Base-by-base conservation (phyloP, 805 yeast species). In the Wickerhamomyces bisporus region DNA sequence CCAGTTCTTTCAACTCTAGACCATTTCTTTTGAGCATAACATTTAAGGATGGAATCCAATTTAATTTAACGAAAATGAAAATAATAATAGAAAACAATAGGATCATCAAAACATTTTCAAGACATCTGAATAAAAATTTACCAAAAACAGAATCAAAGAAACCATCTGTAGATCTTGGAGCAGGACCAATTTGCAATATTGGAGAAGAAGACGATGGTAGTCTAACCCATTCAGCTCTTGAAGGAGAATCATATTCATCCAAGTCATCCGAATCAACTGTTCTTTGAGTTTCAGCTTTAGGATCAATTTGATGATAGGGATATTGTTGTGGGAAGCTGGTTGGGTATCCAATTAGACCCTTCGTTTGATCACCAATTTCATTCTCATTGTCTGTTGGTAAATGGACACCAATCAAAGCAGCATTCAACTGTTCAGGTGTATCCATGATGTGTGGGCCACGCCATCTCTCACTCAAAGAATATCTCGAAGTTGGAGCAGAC, bases 401-500 rank as follows among this genome's bases (percentile, higher is more conserved):
- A 48, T 76, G 81, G 5, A 76, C 81, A 10, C 81, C 82, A 12
- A 64, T 53, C 5, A 76, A 60, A 0, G 76, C 67, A 2, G 66
- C 58, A 17, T 58, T 59, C 38, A 73, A 59, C 17, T 67, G 54
- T 15, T 61, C 65, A 8, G 64, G 64, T 34, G 64, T 60, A 23
- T 55, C 49, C 36, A 70, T 54, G 7, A 65, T 49, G 5, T 64
- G 53, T 2, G 68, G 56, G 1, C 57, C 42, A 43, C 75, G 61
- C 72, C 75, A 71, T 28, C 65, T 56, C 30, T 65, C 69, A 44
- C 65, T 59, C 29, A 51, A 49, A 26, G 53, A 50, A 61, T 81
- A 87, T 35, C 73, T 68, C 0, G 96, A 81, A 2, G 73, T 51
- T 0, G 95, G 91, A 0, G 96, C 93, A 7, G 86, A 75, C 39